phyloP scores from a whole-genome alignment of 73 alveolate genomes.

The Paramecium tetraurelia region DNA sequence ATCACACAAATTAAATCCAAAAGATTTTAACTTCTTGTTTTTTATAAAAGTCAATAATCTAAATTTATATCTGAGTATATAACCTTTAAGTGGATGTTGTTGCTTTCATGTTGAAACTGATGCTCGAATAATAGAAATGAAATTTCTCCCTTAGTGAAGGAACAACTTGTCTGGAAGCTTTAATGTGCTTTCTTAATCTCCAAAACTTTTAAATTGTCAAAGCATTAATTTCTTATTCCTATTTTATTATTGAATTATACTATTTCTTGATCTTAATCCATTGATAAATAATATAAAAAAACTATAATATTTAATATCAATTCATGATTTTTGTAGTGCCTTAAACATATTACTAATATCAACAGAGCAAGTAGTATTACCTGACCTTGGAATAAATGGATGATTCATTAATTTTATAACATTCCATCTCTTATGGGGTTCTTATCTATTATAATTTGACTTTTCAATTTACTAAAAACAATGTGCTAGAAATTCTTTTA shows the following conservation, averaged over 20 bases:
- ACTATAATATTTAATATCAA: background rate
- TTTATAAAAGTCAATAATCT: background rate
- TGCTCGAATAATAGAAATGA: background rate
- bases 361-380: background rate
- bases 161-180: background rate
- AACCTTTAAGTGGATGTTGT: background rate
- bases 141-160: background rate
- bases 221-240: background rate
- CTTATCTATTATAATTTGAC: background rate
- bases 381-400: background rate
- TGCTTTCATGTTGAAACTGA: background rate
- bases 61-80: background rate
- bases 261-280: background rate
- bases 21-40: background rate
- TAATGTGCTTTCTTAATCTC: background rate
- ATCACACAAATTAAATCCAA: background rate
- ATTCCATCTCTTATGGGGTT: constrained; percentile 54
- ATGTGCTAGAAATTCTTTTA: constrained; percentile 29
- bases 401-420: background rate
- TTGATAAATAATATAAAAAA: background rate
- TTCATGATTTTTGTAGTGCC: background rate
- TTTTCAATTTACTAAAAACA: constrained; percentile 50
- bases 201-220: background rate
- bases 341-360: background rate
- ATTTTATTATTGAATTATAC: background rate